A percentile compares a stretch with the other conserved stretches of the same genome.
phyloP scores from a whole-genome alignment of 805 yeast species.

The Maudiozyma barnettii region DNA sequence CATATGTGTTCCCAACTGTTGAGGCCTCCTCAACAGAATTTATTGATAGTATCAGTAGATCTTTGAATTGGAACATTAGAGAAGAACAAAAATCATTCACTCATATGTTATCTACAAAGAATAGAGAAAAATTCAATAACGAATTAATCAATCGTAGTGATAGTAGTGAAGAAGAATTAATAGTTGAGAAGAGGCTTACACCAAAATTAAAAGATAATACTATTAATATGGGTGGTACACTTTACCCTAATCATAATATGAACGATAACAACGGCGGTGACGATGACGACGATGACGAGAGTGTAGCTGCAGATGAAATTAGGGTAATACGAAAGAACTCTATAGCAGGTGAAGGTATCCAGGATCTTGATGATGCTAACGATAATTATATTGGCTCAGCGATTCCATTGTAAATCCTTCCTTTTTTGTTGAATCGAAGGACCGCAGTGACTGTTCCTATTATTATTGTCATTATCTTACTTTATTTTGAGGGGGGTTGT shows the following conservation, averaged over 20 bases:
- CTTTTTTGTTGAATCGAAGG: too few species aligned
- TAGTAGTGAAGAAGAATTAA: slow-evolving; percentile 7
- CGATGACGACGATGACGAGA: background rate
- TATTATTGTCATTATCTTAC: too few species aligned
- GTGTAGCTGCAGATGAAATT: background rate
- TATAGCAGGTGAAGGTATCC: background rate
- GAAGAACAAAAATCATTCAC: slow-evolving; percentile 76
- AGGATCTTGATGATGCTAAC: background rate
- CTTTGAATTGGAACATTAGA: slow-evolving; percentile 87
- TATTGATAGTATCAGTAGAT: slow-evolving; percentile 73
- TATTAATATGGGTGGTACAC: background rate
- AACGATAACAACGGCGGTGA: background rate
- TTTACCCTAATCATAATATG: background rate
- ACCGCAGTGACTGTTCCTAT: too few species aligned
- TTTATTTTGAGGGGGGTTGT: too few species aligned
- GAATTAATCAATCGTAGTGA: slow-evolving; percentile 3
- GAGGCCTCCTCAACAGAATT: slow-evolving; percentile 62
- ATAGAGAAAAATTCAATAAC: slow-evolving; percentile 10
- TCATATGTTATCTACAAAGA: slow-evolving; percentile 14
- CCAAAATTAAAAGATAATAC: background rate
- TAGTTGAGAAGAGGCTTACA: slow-evolving; percentile 4
- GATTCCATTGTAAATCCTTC: background rate
- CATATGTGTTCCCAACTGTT: slow-evolving; percentile 89
- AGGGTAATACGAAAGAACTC: slow-evolving; percentile 2
- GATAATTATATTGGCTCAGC: background rate